These are phyloP conservation scores for Echites panduratus DNA, from an alignment of 257 asterid species.

Conservation along the genomic window DNA sequence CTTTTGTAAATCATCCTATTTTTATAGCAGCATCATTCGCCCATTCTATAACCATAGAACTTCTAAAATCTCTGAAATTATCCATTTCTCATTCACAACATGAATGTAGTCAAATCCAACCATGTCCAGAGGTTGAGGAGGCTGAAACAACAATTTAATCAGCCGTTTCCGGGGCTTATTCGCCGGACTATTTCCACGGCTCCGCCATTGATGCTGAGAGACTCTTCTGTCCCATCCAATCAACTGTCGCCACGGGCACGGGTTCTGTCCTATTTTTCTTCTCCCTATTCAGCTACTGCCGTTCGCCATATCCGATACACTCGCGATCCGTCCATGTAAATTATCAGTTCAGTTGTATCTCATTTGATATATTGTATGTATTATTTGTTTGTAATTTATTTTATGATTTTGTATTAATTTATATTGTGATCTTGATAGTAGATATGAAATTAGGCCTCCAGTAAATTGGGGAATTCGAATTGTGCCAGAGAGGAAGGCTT, in stretches of 20 bases:
- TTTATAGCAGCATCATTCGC: too few species aligned
- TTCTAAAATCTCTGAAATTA: background rate
- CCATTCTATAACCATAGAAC: background rate
- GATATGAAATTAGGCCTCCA: slow-evolving; percentile 56
- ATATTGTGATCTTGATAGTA: slow-evolving; percentile 16
- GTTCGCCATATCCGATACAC: slow-evolving; percentile 57
- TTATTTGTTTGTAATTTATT: too few species aligned
- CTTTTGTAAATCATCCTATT: slow-evolving; percentile 4
- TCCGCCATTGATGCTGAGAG: slow-evolving; percentile 42
- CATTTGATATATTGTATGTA: too few species aligned
- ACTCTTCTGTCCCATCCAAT: slow-evolving; percentile 20
- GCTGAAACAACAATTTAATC: slow-evolving; percentile 28
- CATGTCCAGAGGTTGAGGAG: slow-evolving; percentile 37
- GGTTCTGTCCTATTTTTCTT: slow-evolving; percentile 26
- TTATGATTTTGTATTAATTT: too few species aligned
- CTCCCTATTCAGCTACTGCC: slow-evolving; percentile 30
- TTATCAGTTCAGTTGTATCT: too few species aligned
- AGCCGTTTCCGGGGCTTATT: slow-evolving; percentile 28
- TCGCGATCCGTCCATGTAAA: slow-evolving; percentile 39
- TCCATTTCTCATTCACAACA: slow-evolving; percentile 7
- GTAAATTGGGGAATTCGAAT: slow-evolving; percentile 78
- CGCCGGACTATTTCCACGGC: slow-evolving; percentile 52
- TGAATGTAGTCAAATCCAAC: slow-evolving; percentile 48
- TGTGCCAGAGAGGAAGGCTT: slow-evolving; percentile 87
- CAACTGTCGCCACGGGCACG: slow-evolving; percentile 21